These are phyloP conservation scores for Geotrichum reessii DNA, from an alignment of 1,139 yeast species.

Conservation along the genomic window DNA sequence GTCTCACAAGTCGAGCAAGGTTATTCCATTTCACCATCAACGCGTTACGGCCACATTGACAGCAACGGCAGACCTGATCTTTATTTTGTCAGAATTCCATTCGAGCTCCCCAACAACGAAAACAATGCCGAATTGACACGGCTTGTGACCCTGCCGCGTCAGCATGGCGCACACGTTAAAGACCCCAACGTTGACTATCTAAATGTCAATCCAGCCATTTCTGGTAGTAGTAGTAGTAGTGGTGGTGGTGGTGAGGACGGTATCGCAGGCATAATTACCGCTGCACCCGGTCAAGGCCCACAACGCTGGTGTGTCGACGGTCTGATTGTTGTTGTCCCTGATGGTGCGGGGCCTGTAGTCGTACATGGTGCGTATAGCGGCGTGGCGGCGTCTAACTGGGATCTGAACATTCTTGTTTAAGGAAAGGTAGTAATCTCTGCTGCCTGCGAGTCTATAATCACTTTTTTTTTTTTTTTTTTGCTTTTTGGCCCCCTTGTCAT, in stretches of 20 bases:
- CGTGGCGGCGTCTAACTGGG: constrained; percentile 30
- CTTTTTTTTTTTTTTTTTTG: no score
- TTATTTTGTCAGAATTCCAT: constrained; percentile 41
- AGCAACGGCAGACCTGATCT: constrained; percentile 32
- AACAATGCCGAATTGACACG: constrained; percentile 43
- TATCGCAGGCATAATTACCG: neutral
- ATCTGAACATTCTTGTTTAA: constrained; percentile 25
- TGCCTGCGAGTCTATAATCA: no score
- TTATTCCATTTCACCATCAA: constrained; percentile 68
- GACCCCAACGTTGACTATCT: constrained; percentile 28
- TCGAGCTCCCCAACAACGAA: neutral
- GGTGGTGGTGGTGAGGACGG: constrained; percentile 24
- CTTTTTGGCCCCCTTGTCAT: no score
- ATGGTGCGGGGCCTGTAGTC: constrained; percentile 2
- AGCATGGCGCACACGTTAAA: constrained; percentile 49
- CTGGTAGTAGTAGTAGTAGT: constrained; percentile 8
- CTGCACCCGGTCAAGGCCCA: neutral
- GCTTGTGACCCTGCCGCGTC: constrained; percentile 56
- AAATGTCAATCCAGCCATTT: constrained; percentile 16
- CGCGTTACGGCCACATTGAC: constrained; percentile 41
- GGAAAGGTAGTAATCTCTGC: neutral
- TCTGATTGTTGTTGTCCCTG: constrained; percentile 26
- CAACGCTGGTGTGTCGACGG: constrained; percentile 24
- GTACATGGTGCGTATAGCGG: neutral
- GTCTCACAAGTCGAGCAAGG: constrained; percentile 60